Conservation (phyloP, 2,329 filamentous ascomycete species). For the Arthrobotrys sinensis region DNA sequence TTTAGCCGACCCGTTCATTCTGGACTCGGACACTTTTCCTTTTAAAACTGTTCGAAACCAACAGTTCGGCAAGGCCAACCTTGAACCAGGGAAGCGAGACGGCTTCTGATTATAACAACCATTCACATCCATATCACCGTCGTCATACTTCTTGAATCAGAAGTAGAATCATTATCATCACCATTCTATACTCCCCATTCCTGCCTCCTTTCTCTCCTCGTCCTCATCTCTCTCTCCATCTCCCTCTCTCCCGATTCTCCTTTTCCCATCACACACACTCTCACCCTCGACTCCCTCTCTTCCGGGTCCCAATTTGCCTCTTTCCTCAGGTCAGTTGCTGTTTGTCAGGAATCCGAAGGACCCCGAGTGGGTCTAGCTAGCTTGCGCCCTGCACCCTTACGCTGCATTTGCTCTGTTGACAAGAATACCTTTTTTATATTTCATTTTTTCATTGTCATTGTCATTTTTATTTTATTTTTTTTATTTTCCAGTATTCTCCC, state of each 20-base stretch:
- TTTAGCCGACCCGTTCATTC: slow-evolving; percentile 60
- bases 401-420: slow-evolving; percentile 5
- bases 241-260: slow-evolving; percentile 25
- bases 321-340: slow-evolving; percentile 22
- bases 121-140: slow-evolving; percentile 53
- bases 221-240: slow-evolving; percentile 41
- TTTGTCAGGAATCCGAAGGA: slow-evolving; percentile 54
- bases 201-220: slow-evolving; percentile 29
- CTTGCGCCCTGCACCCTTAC: slow-evolving; percentile 22
- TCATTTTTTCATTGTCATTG: slow-evolving; percentile 18
- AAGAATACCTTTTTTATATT: not conserved
- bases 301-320: slow-evolving; percentile 18
- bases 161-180: slow-evolving; percentile 57
- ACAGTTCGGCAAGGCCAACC: slow-evolving; percentile 61
- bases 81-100: slow-evolving; percentile 60
- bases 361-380: slow-evolving; percentile 41
- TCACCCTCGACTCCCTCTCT: slow-evolving; percentile 14
- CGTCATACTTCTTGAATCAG: slow-evolving; percentile 43
- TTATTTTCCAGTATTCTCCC: slow-evolving; percentile 45
- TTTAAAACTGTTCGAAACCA: slow-evolving; percentile 61
- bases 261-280: slow-evolving; percentile 22
- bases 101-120: slow-evolving; percentile 52
- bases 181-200: slow-evolving; percentile 47
- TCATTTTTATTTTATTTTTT: slow-evolving; percentile 49
- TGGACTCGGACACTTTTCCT: slow-evolving; percentile 61